These are phyloP conservation scores for Sporormia fimetaria DNA, from an alignment of 495 filamentous ascomycete species.

Conservation along the genomic window DNA sequence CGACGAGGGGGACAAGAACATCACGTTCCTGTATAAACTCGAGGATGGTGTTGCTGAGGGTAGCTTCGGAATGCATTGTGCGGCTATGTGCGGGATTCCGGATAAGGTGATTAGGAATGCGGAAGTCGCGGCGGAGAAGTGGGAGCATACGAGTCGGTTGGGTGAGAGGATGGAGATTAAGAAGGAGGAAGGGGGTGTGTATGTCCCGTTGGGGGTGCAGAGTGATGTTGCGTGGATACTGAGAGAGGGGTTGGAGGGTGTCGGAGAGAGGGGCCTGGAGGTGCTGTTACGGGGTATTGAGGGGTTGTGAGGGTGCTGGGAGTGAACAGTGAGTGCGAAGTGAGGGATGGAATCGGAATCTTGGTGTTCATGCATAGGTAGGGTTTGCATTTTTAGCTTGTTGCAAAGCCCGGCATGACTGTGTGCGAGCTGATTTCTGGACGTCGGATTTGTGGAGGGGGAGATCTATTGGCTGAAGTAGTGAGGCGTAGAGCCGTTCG, in stretches of 20 bases:
- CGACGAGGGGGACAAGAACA: constrained; percentile 65
- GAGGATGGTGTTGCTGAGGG: constrained; percentile 94
- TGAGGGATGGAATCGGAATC: too few species aligned
- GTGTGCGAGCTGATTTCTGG: too few species aligned
- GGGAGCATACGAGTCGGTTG: constrained; percentile 86
- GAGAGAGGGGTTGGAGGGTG: constrained; percentile 38
- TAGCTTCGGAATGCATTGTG: constrained; percentile 98
- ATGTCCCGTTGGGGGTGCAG: constrained; percentile 75
- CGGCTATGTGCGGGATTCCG: constrained; percentile 92
- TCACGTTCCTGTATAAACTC: constrained; percentile 93
- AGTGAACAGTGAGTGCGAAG: too few species aligned
- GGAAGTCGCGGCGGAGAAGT: constrained; percentile 80
- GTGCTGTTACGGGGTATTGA: constrained; percentile 70
- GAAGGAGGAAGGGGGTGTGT: constrained; percentile 48
- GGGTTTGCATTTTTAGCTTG: too few species aligned
- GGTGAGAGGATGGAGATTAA: constrained; percentile 79
- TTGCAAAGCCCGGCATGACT: too few species aligned
- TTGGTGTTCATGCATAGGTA: too few species aligned
- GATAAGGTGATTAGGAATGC: constrained; percentile 71
- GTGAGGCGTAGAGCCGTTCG: too few species aligned
- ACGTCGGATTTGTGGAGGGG: too few species aligned
- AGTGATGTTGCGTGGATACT: constrained; percentile 85
- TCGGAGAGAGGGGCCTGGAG: constrained; percentile 42
- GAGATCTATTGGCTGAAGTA: too few species aligned
- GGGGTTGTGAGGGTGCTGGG: constrained; percentile 48